Percentiles rank a stretch among this genome's conserved stretches.
phyloP scores from a whole-genome alignment of 192 early-diverging fungal genomes.

The Gaertneriomyces semiglobifer region DNA sequence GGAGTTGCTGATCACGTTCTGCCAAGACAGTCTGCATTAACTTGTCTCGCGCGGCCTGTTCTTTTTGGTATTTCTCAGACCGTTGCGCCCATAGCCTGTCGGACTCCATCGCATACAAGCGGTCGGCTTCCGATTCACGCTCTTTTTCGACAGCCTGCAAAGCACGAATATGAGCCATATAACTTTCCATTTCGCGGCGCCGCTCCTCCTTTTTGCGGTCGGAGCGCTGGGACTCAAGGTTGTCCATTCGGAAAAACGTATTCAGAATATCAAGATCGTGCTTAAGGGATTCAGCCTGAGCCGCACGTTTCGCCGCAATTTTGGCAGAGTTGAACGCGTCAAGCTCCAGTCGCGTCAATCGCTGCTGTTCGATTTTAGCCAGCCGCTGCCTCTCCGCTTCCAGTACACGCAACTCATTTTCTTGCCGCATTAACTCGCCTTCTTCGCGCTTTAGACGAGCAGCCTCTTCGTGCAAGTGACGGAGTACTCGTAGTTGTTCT shows the following conservation, averaged over 20 bases:
- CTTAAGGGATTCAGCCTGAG: conserved; percentile 39
- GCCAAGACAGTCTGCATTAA: conserved; percentile 52
- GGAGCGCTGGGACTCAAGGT: conserved; percentile 31
- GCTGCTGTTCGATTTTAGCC: conserved; percentile 41
- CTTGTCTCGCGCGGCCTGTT: conserved; percentile 47
- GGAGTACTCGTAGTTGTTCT: conserved; percentile 41
- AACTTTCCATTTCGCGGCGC: conserved; percentile 44
- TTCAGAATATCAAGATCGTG: conserved; percentile 45
- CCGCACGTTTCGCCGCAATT: conserved; percentile 33
- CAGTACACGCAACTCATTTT: conserved; percentile 33
- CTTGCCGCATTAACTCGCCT: conserved; percentile 47
- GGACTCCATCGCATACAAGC: conserved; percentile 40
- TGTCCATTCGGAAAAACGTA: conserved; percentile 44
- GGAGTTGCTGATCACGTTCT: conserved; percentile 44
- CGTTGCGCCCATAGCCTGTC: conserved; percentile 47
- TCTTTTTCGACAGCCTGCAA: conserved; percentile 35
- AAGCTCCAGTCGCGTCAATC: conserved; percentile 40
- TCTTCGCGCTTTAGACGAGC: conserved; percentile 52
- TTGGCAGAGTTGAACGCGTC: conserved; percentile 51
- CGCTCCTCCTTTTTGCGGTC: conserved; percentile 36
- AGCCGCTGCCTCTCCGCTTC: conserved; percentile 44
- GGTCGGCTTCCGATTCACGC: conserved; percentile 41
- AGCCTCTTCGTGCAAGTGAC: conserved; percentile 39
- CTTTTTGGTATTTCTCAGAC: conserved; percentile 48
- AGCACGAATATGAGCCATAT: conserved; percentile 43